Conservation (phyloP, 225 moss, liverwort and hornwort genomes). For the Anthoceros angustus region DNA sequence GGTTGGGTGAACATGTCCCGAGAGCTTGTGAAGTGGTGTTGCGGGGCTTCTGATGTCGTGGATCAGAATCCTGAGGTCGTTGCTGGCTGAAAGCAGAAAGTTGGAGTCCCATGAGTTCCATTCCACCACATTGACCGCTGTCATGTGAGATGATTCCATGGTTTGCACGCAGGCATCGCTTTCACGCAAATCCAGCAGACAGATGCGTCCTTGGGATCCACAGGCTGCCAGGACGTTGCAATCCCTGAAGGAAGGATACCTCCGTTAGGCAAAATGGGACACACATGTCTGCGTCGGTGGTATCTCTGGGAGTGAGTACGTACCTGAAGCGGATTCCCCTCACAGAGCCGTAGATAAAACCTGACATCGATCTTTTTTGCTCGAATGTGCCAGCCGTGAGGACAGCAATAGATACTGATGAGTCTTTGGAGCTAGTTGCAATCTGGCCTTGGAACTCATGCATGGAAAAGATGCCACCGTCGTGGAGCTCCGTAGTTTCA, state of each 20-base stretch:
- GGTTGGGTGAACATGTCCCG: conserved; percentile 26
- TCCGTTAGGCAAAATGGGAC: background rate
- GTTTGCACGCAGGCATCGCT: conserved; percentile 20
- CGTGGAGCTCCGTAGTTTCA: conserved; percentile 23
- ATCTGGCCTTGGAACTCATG: conserved; percentile 29
- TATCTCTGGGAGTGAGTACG: background rate
- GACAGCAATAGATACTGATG: conserved; percentile 18
- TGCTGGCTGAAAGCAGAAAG: conserved; percentile 31
- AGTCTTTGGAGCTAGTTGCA: conserved; percentile 29
- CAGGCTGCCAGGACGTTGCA: conserved; percentile 32
- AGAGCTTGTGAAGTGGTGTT: conserved; percentile 13
- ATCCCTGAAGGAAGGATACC: conserved; percentile 19
- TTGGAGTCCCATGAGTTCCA: conserved; percentile 30
- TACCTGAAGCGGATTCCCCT: conserved; percentile 40
- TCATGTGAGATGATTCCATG: conserved; percentile 16
- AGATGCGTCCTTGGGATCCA: conserved; percentile 27
- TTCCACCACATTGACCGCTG: conserved; percentile 27
- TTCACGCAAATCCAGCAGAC: conserved; percentile 32
- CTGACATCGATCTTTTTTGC: conserved; percentile 22
- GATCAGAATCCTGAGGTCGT: conserved; percentile 27
- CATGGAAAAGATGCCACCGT: conserved; percentile 36
- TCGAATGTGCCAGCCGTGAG: conserved; percentile 23
- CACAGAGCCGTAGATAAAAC: conserved; percentile 26
- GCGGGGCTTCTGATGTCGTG: conserved; percentile 30
- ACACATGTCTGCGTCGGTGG: background rate